phyloP scores from a whole-genome alignment of 768 basidiomycete genomes.

The Tulasnella sp. region DNA sequence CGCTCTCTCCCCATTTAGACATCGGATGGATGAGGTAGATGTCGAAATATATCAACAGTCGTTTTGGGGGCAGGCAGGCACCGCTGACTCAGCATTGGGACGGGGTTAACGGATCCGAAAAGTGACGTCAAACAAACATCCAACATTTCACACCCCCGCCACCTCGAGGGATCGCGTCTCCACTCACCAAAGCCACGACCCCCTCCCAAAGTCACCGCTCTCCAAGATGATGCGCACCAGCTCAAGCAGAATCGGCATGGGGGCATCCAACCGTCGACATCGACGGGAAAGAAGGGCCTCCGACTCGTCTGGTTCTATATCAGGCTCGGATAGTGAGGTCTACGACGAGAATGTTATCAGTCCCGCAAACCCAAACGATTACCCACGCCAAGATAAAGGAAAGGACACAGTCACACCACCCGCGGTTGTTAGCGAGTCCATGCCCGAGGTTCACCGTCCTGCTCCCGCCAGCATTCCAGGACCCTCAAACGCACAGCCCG shows the following conservation, averaged over 20 bases:
- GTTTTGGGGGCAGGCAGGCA: too few species aligned
- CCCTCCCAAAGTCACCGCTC: neutral
- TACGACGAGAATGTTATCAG: neutral
- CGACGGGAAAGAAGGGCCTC: neutral
- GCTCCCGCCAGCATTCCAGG: neutral
- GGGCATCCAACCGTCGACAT: neutral
- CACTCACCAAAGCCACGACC: neutral
- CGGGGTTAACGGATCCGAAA: conserved; percentile 1
- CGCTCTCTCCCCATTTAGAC: too few species aligned
- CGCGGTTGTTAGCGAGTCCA: neutral
- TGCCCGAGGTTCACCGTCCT: neutral
- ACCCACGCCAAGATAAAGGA: neutral
- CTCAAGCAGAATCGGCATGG: neutral
- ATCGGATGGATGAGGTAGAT: too few species aligned
- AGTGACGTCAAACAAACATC: neutral
- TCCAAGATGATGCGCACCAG: neutral
- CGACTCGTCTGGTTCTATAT: neutral
- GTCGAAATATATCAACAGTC: too few species aligned
- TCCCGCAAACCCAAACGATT: neutral
- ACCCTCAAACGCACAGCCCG: neutral
- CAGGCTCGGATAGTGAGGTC: neutral
- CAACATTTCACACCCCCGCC: neutral
- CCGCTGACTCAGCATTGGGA: neutral
- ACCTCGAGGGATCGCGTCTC: neutral
- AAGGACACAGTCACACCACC: neutral